Base-by-base conservation (phyloP, 495 filamentous ascomycete genomes). In the Lasiosphaeriaceae sp. region DNA sequence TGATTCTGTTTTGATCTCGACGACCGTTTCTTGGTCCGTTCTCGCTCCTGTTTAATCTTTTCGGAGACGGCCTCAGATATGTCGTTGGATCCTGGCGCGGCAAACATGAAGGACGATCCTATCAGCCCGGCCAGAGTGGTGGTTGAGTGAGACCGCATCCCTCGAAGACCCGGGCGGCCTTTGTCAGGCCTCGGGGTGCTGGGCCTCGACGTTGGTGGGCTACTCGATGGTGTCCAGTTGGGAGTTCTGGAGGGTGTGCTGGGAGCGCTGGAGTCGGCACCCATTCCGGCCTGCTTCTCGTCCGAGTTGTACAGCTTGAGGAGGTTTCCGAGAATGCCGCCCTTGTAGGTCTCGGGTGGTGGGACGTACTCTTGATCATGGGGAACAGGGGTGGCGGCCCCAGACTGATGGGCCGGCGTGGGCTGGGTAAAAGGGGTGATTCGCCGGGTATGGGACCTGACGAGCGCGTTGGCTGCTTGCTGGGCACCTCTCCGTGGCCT, bases 241-340 rank as follows among this genome's bases (percentile, higher is more conserved):
- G 64, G 56, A 41, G 60, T 62, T 62, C 68, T 34, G 49, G 20
- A 56, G 26, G 58, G 59, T 7, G 54, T 69, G 59, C 49, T 76
- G 49, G 39, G 56, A 45, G 39, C 66, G 60, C 62, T 76, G 7
- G 57, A 54, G 31, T 62, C 63, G 49, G 29, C 19, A 34, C 24
- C 21, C n/a, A 19, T 50, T 12, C 31, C 41, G 2, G 43, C 57
- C 14, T 52, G 29, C 19, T 57, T 63, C 26, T 67, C 55, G 3
- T 68, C 65, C 34, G 71, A 54, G 52, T 82, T 80, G 62, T 92
- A 87, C 11, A 96, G 78, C 68, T 89, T 95, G 52, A 96, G 74
- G 2, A 97, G 73, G 8, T 84, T 88, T 5, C 86, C 84, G 8
- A 97, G 75, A 45, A 95, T 81, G 26, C 92, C 90, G 37, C 85